Evolutionary conservation across 352 stramenopile species (phyloP).

Genomic region (Thalassiosira ordinaria): DNA sequence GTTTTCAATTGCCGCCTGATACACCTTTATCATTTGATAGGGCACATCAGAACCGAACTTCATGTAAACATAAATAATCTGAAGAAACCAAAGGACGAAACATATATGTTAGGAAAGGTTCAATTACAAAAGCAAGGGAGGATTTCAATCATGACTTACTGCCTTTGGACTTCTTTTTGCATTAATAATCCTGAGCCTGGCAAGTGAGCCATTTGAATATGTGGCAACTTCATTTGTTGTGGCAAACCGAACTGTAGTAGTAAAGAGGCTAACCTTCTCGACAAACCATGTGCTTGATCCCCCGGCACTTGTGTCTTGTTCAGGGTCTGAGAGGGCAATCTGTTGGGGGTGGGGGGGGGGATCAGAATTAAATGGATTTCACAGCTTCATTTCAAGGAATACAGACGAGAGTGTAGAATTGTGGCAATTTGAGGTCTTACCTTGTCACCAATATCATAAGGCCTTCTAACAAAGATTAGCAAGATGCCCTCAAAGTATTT

Average conservation of each 20-base stretch:
- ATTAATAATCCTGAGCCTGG: conserved; percentile 75
- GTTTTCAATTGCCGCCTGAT: conserved; percentile 58
- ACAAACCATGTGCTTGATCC: conserved; percentile 76
- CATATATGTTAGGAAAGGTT: conserved; percentile 7
- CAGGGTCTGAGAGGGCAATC: conserved; percentile 60
- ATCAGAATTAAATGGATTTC: not conserved
- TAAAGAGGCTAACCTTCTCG: conserved; percentile 69
- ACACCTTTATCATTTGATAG: conserved; percentile 68
- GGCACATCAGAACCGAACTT: conserved; percentile 71
- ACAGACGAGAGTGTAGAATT: no score
- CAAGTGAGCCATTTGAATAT: conserved; percentile 72
- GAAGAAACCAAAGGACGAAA: not conserved
- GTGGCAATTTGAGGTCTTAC: conserved; percentile 43
- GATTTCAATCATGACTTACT: conserved; percentile 10
- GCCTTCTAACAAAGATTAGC: conserved; percentile 71
- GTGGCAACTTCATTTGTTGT: conserved; percentile 74
- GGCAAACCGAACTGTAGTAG: conserved; percentile 64
- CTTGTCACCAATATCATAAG: conserved; percentile 77
- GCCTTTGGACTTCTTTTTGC: conserved; percentile 67
- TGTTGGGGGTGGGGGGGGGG: not conserved
- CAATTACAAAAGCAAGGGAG: not conserved
- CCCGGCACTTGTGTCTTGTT: conserved; percentile 50
- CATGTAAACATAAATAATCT: conserved; percentile 60
- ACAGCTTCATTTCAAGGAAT: no score
- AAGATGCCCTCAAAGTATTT: conserved; percentile 76